These are phyloP conservation scores for Vitrella brassicaformis DNA, from an alignment of 73 alveolate species.

Conservation along the genomic window DNA sequence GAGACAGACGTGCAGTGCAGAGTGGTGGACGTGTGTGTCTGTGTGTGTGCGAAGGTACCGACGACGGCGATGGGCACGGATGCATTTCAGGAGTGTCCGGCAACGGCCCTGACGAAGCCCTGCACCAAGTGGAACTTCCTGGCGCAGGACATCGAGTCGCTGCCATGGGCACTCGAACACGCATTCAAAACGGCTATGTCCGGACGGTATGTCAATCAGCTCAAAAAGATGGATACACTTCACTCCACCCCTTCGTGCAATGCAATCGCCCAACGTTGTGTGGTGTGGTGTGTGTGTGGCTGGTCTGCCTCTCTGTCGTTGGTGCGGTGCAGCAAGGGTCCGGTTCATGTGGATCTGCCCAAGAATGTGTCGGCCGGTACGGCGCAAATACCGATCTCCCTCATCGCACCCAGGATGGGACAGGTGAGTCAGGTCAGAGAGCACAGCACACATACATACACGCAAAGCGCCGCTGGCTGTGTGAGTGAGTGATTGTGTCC, in stretches of 20 bases:
- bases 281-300: slow-evolving; percentile 31
- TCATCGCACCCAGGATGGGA: not conserved
- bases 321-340: not conserved
- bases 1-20: too few relatives aligned
- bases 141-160: not conserved
- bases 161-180: not conserved
- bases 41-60: slow-evolving; percentile 31
- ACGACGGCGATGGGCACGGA: slow-evolving; percentile 40
- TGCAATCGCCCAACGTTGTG: slow-evolving; percentile 15
- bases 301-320: not conserved
- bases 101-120: slow-evolving; percentile 23
- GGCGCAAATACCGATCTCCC: not conserved
- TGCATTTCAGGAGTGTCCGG: slow-evolving; percentile 36
- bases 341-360: not conserved
- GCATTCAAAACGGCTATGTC: not conserved
- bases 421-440: slow-evolving; percentile 13
- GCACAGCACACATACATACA: too few relatives aligned
- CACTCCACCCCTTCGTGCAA: too few relatives aligned
- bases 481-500: too few relatives aligned
- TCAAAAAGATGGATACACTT: too few relatives aligned
- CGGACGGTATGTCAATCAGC: too few relatives aligned
- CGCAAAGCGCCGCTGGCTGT: too few relatives aligned
- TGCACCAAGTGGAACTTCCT: slow-evolving; percentile 38
- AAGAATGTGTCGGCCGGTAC: not conserved
- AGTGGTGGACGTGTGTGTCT: too few relatives aligned